Evolutionary conservation across 2,329 filamentous ascomycete species (phyloP).

Genomic region (Aspergillus piperis): DNA sequence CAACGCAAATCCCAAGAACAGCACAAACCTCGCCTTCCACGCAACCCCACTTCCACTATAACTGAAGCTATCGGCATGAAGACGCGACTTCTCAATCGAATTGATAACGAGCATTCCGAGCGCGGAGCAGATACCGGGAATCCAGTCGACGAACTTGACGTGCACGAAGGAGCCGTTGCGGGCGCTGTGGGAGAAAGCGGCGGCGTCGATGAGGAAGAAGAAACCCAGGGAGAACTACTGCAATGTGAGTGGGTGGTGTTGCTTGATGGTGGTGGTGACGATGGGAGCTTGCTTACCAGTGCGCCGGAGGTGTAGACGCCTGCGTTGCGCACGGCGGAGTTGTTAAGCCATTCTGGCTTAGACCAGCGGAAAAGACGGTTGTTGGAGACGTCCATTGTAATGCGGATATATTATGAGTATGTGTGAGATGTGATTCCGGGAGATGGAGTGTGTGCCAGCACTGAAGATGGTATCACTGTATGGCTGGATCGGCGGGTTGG

Average conservation of each 20-base stretch:
- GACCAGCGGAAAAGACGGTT: conserved; percentile 67
- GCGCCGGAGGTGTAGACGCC: conserved; percentile 68
- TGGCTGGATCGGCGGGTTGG: conserved; percentile 1
- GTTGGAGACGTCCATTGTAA: conserved; percentile 46
- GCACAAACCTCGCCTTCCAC: conserved; percentile 69
- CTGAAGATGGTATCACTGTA: background rate
- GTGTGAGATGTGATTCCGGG: background rate
- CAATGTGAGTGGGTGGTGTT: background rate
- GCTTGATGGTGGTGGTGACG: background rate
- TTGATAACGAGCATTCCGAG: conserved; percentile 74
- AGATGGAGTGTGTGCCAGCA: background rate
- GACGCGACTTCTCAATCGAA: conserved; percentile 67
- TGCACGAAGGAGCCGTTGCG: conserved; percentile 64
- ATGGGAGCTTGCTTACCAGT: conserved; percentile 55
- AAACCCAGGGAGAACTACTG: conserved; percentile 67
- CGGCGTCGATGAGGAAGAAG: conserved; percentile 69
- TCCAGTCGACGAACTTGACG: conserved; percentile 72
- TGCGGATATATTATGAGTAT: background rate
- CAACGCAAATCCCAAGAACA: conserved; percentile 70
- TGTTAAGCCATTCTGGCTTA: conserved; percentile 68
- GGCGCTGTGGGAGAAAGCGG: conserved; percentile 62
- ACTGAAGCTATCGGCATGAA: conserved; percentile 65
- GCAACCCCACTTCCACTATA: conserved; percentile 67
- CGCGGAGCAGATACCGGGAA: conserved; percentile 68
- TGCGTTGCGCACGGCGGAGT: conserved; percentile 61